phyloP scores from a whole-genome alignment of 108 stramenopile genomes.

The Fragilaria crotonensis region DNA sequence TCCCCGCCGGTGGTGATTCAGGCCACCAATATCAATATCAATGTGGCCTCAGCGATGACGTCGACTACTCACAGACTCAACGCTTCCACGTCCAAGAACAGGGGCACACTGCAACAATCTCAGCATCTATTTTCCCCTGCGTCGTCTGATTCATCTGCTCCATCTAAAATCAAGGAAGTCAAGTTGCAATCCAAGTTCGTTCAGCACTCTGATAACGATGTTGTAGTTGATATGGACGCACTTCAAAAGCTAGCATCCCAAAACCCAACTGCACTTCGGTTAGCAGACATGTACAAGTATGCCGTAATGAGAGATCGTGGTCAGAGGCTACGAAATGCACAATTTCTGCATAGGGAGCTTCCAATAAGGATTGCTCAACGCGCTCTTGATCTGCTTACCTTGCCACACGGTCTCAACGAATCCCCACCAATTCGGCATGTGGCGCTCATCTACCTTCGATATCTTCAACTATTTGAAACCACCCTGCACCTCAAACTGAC shows the following conservation, averaged over 20 bases:
- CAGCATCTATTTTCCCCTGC: no score
- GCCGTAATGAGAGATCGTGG: slow-evolving; percentile 32
- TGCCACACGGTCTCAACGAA: slow-evolving; percentile 72
- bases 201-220: background rate
- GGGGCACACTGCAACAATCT: no score
- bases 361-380: slow-evolving; percentile 91
- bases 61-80: no score
- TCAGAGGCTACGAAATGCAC: slow-evolving; percentile 77
- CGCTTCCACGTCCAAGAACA: no score
- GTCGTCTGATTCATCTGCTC: no score
- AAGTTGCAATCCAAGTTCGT: no score
- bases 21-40: no score
- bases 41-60: no score
- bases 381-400: slow-evolving; percentile 71
- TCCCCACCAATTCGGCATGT: slow-evolving; percentile 59
- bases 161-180: no score
- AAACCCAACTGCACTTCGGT: slow-evolving; percentile 64
- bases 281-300: slow-evolving; percentile 85
- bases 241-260: slow-evolving; percentile 61
- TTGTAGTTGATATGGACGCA: slow-evolving; percentile 39
- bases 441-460: slow-evolving; percentile 60
- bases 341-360: slow-evolving; percentile 83
- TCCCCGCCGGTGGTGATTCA: no score
- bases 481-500: slow-evolving; percentile 8
- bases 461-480: slow-evolving; percentile 62